A percentile compares a stretch with the other conserved stretches of the same genome.
These are phyloP conservation scores for Eucalyptus viminalis DNA, from an alignment of 345 rosid species.

Conservation along the genomic window DNA sequence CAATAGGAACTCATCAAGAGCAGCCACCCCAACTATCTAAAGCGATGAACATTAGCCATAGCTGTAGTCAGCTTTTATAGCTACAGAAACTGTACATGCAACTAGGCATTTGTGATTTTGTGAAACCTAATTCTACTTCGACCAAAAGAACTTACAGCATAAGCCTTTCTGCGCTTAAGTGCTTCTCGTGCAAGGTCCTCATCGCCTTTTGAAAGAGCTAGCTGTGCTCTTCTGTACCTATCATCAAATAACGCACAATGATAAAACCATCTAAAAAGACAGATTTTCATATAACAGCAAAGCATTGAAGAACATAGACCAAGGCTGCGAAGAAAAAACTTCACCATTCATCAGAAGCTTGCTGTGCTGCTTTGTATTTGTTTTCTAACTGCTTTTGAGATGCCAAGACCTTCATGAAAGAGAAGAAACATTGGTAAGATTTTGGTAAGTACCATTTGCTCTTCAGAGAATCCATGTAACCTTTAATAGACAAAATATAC, in stretches of 20 bases:
- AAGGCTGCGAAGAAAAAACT: background rate
- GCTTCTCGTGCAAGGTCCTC: conserved; percentile 85
- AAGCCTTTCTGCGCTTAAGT: conserved; percentile 58
- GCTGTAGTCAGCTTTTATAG: background rate
- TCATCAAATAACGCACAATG: background rate
- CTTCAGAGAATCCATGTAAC: background rate
- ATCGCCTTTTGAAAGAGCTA: conserved; percentile 67
- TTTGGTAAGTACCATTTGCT: background rate
- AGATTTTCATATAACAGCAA: background rate
- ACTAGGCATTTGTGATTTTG: background rate
- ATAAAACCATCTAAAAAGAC: background rate
- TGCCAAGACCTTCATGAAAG: conserved; percentile 48
- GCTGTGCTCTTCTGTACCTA: conserved; percentile 73
- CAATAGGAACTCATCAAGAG: background rate
- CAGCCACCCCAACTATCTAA: background rate
- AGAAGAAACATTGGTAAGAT: background rate
- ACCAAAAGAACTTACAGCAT: conserved; percentile 34
- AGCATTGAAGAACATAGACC: background rate
- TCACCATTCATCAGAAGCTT: conserved; percentile 73
- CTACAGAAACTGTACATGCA: background rate
- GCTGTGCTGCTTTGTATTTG: conserved; percentile 52
- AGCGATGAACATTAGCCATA: background rate
- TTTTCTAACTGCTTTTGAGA: conserved; percentile 70
- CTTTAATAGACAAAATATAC: background rate
- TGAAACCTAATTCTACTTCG: background rate